Evolutionary conservation across 441 rosid species (phyloP).

Genomic region (Rhodomyrtus psidioides): DNA sequence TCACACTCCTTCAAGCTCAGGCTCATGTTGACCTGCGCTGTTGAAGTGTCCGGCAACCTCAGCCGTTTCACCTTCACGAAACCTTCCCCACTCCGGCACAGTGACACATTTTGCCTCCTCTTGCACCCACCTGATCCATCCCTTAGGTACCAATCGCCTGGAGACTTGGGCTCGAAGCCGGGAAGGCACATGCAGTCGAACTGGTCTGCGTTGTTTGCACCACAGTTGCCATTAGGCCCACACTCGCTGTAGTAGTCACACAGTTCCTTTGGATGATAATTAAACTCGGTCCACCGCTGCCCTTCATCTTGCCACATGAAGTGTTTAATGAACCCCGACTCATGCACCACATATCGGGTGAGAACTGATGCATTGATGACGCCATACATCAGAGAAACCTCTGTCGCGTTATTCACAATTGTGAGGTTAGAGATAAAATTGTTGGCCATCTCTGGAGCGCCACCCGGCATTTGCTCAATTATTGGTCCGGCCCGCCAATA

Average conservation of each 20-base stretch:
- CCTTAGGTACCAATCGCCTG: constrained; percentile 36
- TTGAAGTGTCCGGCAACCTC: constrained; percentile 50
- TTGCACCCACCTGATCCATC: constrained; percentile 49
- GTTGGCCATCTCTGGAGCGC: constrained; percentile 36
- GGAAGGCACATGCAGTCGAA: constrained; percentile 61
- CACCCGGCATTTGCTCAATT: constrained; percentile 54
- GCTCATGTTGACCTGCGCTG: constrained; percentile 35
- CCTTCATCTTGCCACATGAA: constrained; percentile 36
- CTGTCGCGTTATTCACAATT: constrained; percentile 11
- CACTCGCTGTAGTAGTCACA: constrained; percentile 53
- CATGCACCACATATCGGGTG: constrained; percentile 15
- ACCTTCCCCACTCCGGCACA: constrained; percentile 51
- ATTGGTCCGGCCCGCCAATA: constrained; percentile 57
- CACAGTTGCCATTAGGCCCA: constrained; percentile 50
- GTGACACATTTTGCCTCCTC: constrained; percentile 17
- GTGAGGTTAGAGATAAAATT: constrained; percentile 2
- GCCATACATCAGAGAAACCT: constrained; percentile 5
- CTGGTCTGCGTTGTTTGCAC: constrained; percentile 15
- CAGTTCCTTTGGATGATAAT: constrained; percentile 38
- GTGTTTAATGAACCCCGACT: constrained; percentile 8
- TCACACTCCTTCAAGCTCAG: constrained; percentile 40
- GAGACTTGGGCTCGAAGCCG: constrained; percentile 49
- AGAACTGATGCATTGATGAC: not conserved
- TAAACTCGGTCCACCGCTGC: constrained; percentile 33
- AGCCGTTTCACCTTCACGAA: constrained; percentile 38